These are phyloP conservation scores for Penstemon davidsonii DNA, from an alignment of 257 asterid genomes.

Conservation along the genomic window DNA sequence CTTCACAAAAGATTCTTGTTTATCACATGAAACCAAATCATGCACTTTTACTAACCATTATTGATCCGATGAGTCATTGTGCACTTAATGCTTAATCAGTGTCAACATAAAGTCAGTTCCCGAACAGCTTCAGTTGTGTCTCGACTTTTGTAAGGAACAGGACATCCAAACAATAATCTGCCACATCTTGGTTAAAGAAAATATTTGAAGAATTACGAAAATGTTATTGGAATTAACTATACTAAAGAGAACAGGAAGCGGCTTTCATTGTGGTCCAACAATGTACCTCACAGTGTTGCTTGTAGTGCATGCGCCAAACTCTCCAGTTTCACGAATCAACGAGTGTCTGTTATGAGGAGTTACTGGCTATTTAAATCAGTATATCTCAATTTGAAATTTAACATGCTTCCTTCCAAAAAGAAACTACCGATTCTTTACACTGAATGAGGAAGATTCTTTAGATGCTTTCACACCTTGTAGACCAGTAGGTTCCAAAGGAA, in stretches of 20 bases:
- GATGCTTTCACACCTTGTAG: constrained; percentile 15
- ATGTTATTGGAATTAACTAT: not conserved
- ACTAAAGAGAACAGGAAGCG: not conserved
- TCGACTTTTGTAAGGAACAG: not conserved
- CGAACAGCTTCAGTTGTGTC: not conserved
- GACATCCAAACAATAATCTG: not conserved
- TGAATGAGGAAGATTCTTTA: constrained; percentile 8
- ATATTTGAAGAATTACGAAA: not conserved
- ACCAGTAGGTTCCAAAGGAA: constrained; percentile 21
- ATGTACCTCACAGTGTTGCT: not conserved
- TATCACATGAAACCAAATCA: not conserved
- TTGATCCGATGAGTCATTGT: not conserved
- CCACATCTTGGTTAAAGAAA: not conserved
- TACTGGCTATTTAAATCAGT: not conserved
- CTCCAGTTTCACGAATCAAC: not conserved
- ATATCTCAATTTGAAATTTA: constrained; percentile 1
- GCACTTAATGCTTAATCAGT: not conserved
- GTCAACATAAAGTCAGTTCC: not conserved
- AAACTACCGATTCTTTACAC: not conserved
- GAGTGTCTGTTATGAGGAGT: not conserved
- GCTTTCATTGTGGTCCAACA: not conserved
- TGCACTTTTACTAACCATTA: not conserved
- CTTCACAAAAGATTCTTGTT: not conserved
- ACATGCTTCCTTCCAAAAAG: not conserved
- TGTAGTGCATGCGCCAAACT: not conserved